Conservation (phyloP, 805 yeast genomes). For the Lipomyces sp. region DNA sequence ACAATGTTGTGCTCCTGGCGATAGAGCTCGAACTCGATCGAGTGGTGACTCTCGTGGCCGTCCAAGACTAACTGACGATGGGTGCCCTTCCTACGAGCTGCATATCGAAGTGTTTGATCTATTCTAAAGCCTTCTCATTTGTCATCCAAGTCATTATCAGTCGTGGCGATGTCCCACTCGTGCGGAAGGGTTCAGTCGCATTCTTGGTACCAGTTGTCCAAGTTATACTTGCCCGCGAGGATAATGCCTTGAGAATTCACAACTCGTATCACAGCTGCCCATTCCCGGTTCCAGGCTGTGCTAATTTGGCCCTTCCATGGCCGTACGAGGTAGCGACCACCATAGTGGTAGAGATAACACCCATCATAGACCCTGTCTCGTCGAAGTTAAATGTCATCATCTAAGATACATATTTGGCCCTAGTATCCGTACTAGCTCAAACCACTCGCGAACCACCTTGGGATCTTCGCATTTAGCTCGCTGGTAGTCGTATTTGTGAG, state of each 20-base stretch:
- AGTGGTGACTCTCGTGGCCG: constrained; percentile 24
- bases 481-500: constrained; percentile 8
- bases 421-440: constrained; percentile 1
- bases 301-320: too few species aligned
- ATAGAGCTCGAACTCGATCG: constrained; percentile 5
- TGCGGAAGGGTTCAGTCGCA: constrained; percentile 7
- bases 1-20: constrained; percentile 14
- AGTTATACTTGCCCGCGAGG: constrained; percentile 7
- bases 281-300: constrained; percentile 13
- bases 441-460: background rate
- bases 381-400: background rate
- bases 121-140: constrained; percentile 11
- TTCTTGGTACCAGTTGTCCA: constrained; percentile 10
- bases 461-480: constrained; percentile 12
- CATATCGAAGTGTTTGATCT: constrained; percentile 16
- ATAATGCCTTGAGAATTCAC: background rate
- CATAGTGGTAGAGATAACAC: constrained; percentile 7
- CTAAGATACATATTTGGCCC: background rate
- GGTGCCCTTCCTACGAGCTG: constrained; percentile 8
- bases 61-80: constrained; percentile 20
- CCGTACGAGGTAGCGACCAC: background rate
- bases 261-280: background rate
- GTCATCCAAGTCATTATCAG: constrained; percentile 12
- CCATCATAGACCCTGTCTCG: constrained; percentile 18
- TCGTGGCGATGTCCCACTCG: constrained; percentile 4